Evolutionary conservation across 2,329 filamentous ascomycete species (phyloP).

Genomic region (Aspergillus novofumigatus): DNA sequence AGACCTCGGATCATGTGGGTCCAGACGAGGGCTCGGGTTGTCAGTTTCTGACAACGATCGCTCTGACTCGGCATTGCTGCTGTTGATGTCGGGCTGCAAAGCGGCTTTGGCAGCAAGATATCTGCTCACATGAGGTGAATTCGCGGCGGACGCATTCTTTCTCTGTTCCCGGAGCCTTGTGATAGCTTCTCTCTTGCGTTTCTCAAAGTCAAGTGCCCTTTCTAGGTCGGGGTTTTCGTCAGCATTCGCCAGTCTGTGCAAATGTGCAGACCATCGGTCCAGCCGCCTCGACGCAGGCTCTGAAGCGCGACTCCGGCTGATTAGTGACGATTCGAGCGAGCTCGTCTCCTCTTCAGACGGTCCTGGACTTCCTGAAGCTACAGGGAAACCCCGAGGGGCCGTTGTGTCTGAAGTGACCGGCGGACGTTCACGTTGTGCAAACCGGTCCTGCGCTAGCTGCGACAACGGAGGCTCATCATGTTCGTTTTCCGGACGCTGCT

Average conservation of each 20-base stretch:
- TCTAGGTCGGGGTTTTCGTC: conserved; percentile 18
- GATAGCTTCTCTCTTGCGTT: conserved; percentile 33
- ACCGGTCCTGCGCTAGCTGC: conserved; percentile 12
- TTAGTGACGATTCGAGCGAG: background rate
- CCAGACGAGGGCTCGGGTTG: conserved; percentile 6
- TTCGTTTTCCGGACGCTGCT: background rate
- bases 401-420: background rate
- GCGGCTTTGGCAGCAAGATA: conserved; percentile 29
- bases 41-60: background rate
- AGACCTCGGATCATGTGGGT: conserved; percentile 26
- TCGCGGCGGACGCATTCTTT: conserved; percentile 6
- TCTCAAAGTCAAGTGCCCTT: conserved; percentile 37
- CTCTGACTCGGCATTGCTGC: background rate
- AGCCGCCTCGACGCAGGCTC: background rate
- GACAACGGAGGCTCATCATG: conserved; percentile 5
- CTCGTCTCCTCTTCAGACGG: background rate
- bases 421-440: conserved; percentile 1
- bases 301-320: conserved; percentile 8
- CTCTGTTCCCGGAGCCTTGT: conserved; percentile 21
- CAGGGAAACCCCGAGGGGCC: background rate
- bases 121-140: conserved; percentile 28
- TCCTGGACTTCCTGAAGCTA: background rate
- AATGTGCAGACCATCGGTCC: conserved; percentile 20
- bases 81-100: conserved; percentile 6
- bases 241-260: conserved; percentile 15